A percentile compares a stretch with the other conserved stretches of the same genome.
Evolutionary conservation across 2,329 filamentous ascomycete genomes (phyloP).

Genomic region (Xylariaceae sp.): DNA sequence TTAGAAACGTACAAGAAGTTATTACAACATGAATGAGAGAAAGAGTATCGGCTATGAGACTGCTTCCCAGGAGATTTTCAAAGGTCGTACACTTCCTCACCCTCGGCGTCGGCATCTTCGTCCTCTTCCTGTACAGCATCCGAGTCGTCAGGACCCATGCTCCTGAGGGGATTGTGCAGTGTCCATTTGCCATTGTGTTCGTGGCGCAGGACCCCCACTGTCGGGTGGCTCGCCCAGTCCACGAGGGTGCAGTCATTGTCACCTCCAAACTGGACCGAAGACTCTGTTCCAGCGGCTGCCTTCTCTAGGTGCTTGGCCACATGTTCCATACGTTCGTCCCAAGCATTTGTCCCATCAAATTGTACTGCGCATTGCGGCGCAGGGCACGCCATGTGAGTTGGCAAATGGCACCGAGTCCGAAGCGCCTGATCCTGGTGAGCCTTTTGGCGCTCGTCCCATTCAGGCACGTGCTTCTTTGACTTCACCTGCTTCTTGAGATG

Average conservation of each 20-base stretch:
- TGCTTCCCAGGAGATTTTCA: too few species aligned
- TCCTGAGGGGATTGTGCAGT: conserved; percentile 29
- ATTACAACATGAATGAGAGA: too few species aligned
- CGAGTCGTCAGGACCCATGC: conserved; percentile 5
- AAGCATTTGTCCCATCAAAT: conserved; percentile 63
- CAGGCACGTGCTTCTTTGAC: conserved; percentile 32
- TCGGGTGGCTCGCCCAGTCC: conserved; percentile 28
- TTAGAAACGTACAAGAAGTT: too few species aligned
- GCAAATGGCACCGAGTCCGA: conserved; percentile 57
- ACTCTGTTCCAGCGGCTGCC: conserved; percentile 33
- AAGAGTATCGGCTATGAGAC: too few species aligned
- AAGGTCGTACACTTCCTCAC: conserved; percentile 27
- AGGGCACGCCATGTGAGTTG: conserved; percentile 57
- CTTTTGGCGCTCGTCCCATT: conserved; percentile 53
- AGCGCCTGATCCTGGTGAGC: conserved; percentile 56
- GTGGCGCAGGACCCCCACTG: conserved; percentile 26
- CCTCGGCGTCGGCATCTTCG: conserved; percentile 29
- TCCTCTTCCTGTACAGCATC: conserved; percentile 10
- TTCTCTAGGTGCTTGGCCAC: conserved; percentile 74
- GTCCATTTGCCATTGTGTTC: conserved; percentile 24
- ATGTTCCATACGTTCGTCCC: conserved; percentile 86
- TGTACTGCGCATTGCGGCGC: conserved; percentile 52
- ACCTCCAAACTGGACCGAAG: conserved; percentile 25
- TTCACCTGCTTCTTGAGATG: conserved; percentile 36
- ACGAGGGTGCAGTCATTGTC: conserved; percentile 26